Evolutionary conservation across 2,329 filamentous ascomycete species (phyloP).

Genomic region (Cercospora beticola): DNA sequence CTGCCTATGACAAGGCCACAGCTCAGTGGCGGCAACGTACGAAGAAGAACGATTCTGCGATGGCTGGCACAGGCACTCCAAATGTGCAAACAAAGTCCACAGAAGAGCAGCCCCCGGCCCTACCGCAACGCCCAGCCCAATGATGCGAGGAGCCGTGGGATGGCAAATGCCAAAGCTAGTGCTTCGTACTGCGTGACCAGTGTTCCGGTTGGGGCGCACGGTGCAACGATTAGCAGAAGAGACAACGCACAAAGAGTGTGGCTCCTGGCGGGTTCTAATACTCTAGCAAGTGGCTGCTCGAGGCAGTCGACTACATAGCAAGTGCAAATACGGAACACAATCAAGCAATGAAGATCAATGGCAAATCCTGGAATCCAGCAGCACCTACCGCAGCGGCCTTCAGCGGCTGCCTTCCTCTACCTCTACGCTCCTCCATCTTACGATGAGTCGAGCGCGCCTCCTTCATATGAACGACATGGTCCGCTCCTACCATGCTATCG

Average conservation of each 20-base stretch:
- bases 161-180: not conserved
- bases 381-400: not conserved
- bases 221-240: not conserved
- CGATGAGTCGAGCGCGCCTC: conserved; percentile 1
- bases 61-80: not conserved
- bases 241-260: not conserved
- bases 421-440: conserved; percentile 9
- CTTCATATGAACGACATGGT: conserved; percentile 8
- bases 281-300: not conserved
- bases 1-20: conserved; percentile 26
- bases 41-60: not conserved
- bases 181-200: not conserved
- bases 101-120: conserved; percentile 4
- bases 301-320: not conserved
- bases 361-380: not conserved
- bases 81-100: not conserved
- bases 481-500: not conserved
- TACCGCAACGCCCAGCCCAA: conserved; percentile 8
- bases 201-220: not conserved
- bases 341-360: not conserved
- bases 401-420: conserved; percentile 4
- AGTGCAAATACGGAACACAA: not conserved
- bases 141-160: not conserved
- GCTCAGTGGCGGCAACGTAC: conserved; percentile 17
- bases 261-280: not conserved